A percentile compares a stretch with the other conserved stretches of the same genome.
phyloP scores from a whole-genome alignment of 2,329 filamentous ascomycete genomes.

The Domatiomyces globalis region DNA sequence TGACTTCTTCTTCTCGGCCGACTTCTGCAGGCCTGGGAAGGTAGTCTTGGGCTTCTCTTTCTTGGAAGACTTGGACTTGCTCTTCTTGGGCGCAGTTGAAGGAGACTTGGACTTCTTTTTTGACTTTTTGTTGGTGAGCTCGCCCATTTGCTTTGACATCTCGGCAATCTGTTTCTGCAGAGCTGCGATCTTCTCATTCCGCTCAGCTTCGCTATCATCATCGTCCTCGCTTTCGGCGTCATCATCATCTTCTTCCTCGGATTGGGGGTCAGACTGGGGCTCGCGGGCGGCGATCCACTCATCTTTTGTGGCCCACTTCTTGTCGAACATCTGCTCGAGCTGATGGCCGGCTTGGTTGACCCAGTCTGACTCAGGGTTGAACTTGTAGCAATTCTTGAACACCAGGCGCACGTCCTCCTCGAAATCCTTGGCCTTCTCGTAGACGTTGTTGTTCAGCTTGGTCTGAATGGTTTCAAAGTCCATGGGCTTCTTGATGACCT shows the following conservation, averaged over 20 bases:
- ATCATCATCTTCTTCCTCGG: conserved; percentile 52
- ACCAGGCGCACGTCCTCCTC: conserved; percentile 71
- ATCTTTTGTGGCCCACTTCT: conserved; percentile 63
- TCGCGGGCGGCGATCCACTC: conserved; percentile 67
- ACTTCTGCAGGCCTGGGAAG: conserved; percentile 24
- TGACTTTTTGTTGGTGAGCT: conserved; percentile 33
- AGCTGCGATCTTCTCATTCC: conserved; percentile 48
- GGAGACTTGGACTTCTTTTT: conserved; percentile 47
- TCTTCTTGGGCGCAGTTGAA: conserved; percentile 36
- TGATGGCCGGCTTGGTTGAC: conserved; percentile 59
- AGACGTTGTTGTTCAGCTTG: conserved; percentile 66
- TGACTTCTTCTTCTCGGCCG: conserved; percentile 34
- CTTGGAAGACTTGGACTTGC: conserved; percentile 29
- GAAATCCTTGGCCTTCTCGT: conserved; percentile 70
- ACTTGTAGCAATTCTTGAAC: conserved; percentile 78
- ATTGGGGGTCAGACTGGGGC: conserved; percentile 49
- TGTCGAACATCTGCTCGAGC: conserved; percentile 61
- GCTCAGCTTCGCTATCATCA: conserved; percentile 41
- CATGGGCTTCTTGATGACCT: conserved; percentile 93
- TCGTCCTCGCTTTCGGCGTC: conserved; percentile 56
- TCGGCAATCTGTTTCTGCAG: conserved; percentile 60
- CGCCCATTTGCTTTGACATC: conserved; percentile 52
- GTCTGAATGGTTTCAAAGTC: conserved; percentile 68
- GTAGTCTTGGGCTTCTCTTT: conserved; percentile 31
- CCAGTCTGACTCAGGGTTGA: conserved; percentile 68